Base-by-base conservation (phyloP, 192 early-diverging fungal genomes). In the Backusella tarrabulga region DNA sequence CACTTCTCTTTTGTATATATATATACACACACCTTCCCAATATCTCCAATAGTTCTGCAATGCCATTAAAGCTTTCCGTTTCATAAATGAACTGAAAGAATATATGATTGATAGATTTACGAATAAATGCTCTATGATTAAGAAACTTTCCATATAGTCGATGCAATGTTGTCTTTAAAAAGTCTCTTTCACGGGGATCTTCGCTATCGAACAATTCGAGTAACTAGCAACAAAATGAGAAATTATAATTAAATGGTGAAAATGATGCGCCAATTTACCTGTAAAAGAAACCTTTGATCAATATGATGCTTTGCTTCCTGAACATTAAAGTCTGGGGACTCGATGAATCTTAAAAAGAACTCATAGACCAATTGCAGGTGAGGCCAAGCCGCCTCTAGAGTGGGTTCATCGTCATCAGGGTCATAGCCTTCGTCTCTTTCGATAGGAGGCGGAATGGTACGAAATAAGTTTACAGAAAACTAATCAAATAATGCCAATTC, bases 31-130 rank as follows among this genome's bases (percentile, higher is more conserved):
- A 96, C 96, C 95, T 97, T 77, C 98, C 98, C 32, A 99, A 87
- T 78, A 99, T 99, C 84, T 99, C 98, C 21, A 99, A 83, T 70
- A 99, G 85, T 84, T 99, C 98, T 5, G 98, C 97, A 76, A 99
- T 96, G 41, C 98, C 98, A 81, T 98, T 99, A 85, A 99, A 98
- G 38, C 93, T 80, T 77, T 98, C 97, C 68, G 90, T 93, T 82
- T 99, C 97, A 85, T 99, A 99, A 63, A 97, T 92, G 75, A 99
- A 99, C 76, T 96, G 93, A 85, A 99, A 95, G 77, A 99, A 99
- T 36, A 98, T 94, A 86, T 99, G 92, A 89, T 97, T 99, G 90
- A 99, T 99, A 1, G 96, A 96, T 78, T 94, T 85, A 67, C 98
- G 90, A 76, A 99, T 99, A 81, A 98, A 98, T 34, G 97, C 97